These are phyloP conservation scores for Aciculosporium take DNA, from an alignment of 2,329 filamentous ascomycete species.

Conservation along the genomic window DNA sequence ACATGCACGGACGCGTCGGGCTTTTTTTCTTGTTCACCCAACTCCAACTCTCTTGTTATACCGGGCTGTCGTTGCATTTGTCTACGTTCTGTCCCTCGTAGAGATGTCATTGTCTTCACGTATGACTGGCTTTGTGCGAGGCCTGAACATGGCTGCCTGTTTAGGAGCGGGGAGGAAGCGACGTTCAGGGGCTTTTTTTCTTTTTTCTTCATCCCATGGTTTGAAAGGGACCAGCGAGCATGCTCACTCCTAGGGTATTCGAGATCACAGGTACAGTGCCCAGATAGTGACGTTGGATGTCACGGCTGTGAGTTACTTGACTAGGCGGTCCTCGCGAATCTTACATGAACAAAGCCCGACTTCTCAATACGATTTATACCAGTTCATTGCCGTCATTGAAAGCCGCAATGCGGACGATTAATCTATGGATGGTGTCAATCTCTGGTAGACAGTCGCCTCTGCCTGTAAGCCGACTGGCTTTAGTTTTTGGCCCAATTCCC, in stretches of 20 bases:
- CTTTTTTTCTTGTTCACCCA: not conserved
- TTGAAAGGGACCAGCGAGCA: not conserved
- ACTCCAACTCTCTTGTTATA: not conserved
- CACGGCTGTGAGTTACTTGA: not conserved
- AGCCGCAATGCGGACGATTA: not conserved
- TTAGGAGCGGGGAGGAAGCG: not conserved
- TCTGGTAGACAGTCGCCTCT: not conserved
- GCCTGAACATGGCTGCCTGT: not conserved
- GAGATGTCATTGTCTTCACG: not conserved
- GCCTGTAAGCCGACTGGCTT: not conserved
- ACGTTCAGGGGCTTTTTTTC: too few species aligned
- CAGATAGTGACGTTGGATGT: not conserved
- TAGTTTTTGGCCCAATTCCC: not conserved
- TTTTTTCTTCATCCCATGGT: not conserved
- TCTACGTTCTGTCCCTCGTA: not conserved
- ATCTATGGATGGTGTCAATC: not conserved
- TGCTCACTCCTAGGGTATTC: not conserved
- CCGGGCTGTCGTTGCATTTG: not conserved
- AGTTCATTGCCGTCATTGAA: not conserved
- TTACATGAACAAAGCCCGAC: not conserved
- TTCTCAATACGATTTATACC: not conserved
- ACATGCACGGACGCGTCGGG: slow-evolving; percentile 3
- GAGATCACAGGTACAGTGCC: not conserved
- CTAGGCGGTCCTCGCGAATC: not conserved
- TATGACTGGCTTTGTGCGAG: not conserved